Evolutionary conservation across 83 land plant genomes (phyloP), one percentile per base, ranked within the genome.

Genomic region (Diphasiastrum complanatum): DNA sequence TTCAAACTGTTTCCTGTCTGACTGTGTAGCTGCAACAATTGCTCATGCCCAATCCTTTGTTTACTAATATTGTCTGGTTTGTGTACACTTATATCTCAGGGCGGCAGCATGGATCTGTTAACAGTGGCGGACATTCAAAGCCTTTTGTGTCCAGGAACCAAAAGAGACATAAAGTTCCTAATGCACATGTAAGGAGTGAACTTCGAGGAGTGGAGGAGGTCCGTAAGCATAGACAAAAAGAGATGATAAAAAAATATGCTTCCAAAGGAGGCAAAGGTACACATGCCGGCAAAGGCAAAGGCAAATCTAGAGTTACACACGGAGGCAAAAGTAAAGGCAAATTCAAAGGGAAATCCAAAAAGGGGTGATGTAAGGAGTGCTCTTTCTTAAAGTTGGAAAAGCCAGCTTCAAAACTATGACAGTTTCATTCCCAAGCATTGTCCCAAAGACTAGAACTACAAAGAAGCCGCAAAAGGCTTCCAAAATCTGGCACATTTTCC

Each of bases 161-260:
- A 33, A 60, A 45, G 3, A 47, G 47, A 35, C 70, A 58, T 26
- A 51, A 73, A 5, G 49, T 86, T 35, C 89, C 89, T 6, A 86
- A 89, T 64, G 87, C 92, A 2, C 73, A 78, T 54, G 81, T 74
- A 40, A 79, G 78, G 23, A 78, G 82, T 57, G 99, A 95, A 52
- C 78, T 95, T 20, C 78, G 78, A 54, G 71, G 78, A 60, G 73
- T 73, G 6, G 97, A 95, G 12, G 93, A 95, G 60, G 79, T 95
- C 28, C 76, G 97, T 20, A 89, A 89, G 70, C 68, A 66, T 26
- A 78, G 99, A 66, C 93, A 89, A 74, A 72, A 79, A 36, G 80
- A 89, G 52, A 80, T 75, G 8, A 70, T 67, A 33, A 78, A 64
- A 45, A 36, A 51, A 29, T 20, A 33, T 50, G 27, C 10, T 57